Base-by-base conservation (phyloP, 1,284 basidiomycete species). In the Cryptococcus sp. region DNA sequence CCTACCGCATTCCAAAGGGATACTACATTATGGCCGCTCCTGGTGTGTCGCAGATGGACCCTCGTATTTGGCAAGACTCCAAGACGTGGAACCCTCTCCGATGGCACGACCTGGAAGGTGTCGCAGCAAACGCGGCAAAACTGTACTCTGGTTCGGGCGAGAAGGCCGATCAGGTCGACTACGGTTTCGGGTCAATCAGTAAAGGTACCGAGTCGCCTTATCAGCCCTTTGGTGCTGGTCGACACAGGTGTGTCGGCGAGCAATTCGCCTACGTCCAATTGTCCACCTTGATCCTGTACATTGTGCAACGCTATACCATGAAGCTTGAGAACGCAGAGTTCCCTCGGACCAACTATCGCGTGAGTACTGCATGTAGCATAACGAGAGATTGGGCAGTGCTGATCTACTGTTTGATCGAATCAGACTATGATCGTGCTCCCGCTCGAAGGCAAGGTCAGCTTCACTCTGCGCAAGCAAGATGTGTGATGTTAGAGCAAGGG, bases 211-310 rank as follows among this genome's bases (percentile, higher is more conserved):
- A 92, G 64, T 89, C 87, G 60, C 87, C 88, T 35, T 97, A 97
- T 76, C 89, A 95, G 74, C 96, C 95, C 1, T 99, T 99, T 73
- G 96, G 95, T 58, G 94, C 95, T 47, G 95, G 93, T 25, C 84
- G 91, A 67, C 97, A 94, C 78, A 95, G 82, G 87, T 87, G 60
- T 61, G 53, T 65, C 27, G 73, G 72, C 4, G 68, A 75, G 47
- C 67, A 93, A 85, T 99, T 98, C 73, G 96, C 96, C 16, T 95
- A 97, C 77, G 80, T 98, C 56, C 96, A 99, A 80, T 82, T 99
- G 25, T 90, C 92, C 47, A 88, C 88, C 6, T 84, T 99, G 74
- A 81, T 99, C 62, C 78, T 87, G 8, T 90, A 88, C 11, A 77
- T 99, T 60, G 81, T 98, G 42, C 87, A 94, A 55, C 80, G 84